phyloP scores from a whole-genome alignment of 257 asterid species.

The Ocimum tenuiflorum region DNA sequence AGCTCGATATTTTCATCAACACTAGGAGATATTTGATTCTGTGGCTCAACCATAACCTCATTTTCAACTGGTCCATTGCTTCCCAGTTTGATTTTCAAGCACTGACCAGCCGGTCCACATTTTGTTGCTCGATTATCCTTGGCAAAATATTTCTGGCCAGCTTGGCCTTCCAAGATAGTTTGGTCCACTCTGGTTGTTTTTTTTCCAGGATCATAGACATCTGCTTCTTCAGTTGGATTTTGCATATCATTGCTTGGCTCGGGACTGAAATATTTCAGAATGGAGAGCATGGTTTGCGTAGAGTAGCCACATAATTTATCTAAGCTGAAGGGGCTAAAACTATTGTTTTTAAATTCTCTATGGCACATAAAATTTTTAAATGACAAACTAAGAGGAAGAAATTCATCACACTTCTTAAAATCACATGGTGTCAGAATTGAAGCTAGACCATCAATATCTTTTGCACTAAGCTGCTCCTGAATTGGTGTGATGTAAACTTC shows the following conservation, averaged over 20 bases:
- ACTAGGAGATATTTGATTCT: neutral
- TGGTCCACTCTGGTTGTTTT: neutral
- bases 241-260: neutral
- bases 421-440: constrained; percentile 40
- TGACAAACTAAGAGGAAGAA: constrained; percentile 24
- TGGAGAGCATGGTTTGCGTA: constrained; percentile 31
- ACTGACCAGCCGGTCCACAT: constrained; percentile 17
- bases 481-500: constrained; percentile 50
- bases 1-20: constrained; percentile 41
- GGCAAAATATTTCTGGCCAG: too few relatives aligned
- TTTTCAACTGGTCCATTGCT: neutral
- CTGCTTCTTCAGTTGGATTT: constrained; percentile 6
- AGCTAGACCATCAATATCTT: constrained; percentile 35
- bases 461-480: constrained; percentile 29
- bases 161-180: neutral
- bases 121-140: too few relatives aligned
- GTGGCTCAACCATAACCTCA: constrained; percentile 17
- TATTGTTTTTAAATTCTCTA: constrained; percentile 31
- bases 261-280: constrained; percentile 17
- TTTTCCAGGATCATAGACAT: constrained; percentile 9
- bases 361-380: constrained; percentile 33
- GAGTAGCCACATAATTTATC: constrained; percentile 44
- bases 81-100: constrained; percentile 21
- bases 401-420: constrained; percentile 30
- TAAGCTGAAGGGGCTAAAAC: constrained; percentile 25